These are phyloP conservation scores for Sordaria brevicollis DNA, from an alignment of 495 filamentous ascomycete species.

Conservation along the genomic window DNA sequence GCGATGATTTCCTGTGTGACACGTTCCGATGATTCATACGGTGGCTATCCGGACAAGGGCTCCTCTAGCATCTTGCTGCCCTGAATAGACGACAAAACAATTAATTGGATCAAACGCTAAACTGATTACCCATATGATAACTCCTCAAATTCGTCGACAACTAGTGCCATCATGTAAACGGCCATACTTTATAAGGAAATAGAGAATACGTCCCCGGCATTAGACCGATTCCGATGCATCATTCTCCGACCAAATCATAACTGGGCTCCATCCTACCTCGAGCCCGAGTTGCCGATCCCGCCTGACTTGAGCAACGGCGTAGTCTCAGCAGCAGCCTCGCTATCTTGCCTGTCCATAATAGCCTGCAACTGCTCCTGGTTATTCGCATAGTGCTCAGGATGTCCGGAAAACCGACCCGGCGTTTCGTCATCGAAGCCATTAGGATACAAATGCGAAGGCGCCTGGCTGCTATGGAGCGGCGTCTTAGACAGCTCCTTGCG, in stretches of 20 bases:
- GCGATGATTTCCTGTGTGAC: background rate
- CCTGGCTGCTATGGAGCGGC: conserved; percentile 2
- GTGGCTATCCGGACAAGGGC: background rate
- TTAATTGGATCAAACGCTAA: background rate
- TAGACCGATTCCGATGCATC: background rate
- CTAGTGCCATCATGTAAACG: background rate
- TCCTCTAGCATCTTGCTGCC: background rate
- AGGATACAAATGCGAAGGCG: conserved; percentile 15
- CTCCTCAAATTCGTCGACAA: background rate
- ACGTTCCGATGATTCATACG: background rate
- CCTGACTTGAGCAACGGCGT: conserved; percentile 31
- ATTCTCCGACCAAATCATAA: background rate
- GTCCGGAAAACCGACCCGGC: conserved; percentile 28
- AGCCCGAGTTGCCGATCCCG: conserved; percentile 21
- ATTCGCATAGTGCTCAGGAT: conserved; percentile 28
- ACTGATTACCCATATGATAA: background rate
- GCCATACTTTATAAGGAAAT: background rate
- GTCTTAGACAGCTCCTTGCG: conserved; percentile 6
- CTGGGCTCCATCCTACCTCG: conserved; percentile 9
- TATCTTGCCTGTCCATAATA: conserved; percentile 30
- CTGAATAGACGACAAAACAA: background rate
- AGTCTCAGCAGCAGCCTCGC: conserved; percentile 30
- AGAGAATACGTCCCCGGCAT: background rate
- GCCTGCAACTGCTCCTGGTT: conserved; percentile 30
- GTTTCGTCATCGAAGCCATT: conserved; percentile 21